Conservation (phyloP, 768 basidiomycete genomes). For the Jaapia argillacea region DNA sequence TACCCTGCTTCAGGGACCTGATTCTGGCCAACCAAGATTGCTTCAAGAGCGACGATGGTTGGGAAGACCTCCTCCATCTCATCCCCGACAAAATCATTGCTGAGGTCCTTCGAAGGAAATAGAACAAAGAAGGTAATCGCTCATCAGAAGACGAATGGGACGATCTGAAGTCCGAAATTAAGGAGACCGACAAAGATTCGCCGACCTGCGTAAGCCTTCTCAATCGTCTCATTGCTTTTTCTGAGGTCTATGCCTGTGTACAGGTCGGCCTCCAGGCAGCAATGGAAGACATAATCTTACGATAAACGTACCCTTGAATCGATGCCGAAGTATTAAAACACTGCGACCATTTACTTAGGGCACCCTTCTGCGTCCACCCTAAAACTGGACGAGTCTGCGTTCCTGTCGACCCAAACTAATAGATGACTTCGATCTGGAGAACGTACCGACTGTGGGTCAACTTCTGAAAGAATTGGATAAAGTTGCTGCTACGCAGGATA, state of each 20-base stretch:
- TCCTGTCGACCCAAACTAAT: conserved; percentile 77
- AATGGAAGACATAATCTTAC: conserved; percentile 82
- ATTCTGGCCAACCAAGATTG: conserved; percentile 80
- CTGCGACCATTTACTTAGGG: conserved; percentile 94
- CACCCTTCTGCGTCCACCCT: conserved; percentile 95
- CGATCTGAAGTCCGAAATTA: conserved; percentile 40
- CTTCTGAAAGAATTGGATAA: conserved; percentile 73
- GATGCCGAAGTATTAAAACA: conserved; percentile 98
- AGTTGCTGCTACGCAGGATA: conserved; percentile 7
- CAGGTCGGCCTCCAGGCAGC: conserved; percentile 31
- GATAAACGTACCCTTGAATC: conserved; percentile 92
- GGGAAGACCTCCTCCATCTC: conserved; percentile 62
- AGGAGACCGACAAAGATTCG: conserved; percentile 18
- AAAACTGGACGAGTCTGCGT: conserved; percentile 95
- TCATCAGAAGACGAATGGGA: conserved; percentile 69
- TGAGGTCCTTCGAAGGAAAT: conserved; percentile 40
- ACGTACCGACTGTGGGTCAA: conserved; percentile 80
- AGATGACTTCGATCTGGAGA: conserved; percentile 74
- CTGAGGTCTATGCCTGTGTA: not conserved
- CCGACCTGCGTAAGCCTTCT: conserved; percentile 22
- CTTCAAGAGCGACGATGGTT: conserved; percentile 62
- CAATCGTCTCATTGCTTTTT: not conserved
- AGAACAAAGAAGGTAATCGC: conserved; percentile 41
- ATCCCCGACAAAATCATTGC: conserved; percentile 55
- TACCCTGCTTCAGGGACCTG: conserved; percentile 43